A percentile compares a stretch with the other conserved stretches of the same genome.
Conservation (phyloP, 192 early-diverging fungal genomes). For the Mortierella alpina region DNA sequence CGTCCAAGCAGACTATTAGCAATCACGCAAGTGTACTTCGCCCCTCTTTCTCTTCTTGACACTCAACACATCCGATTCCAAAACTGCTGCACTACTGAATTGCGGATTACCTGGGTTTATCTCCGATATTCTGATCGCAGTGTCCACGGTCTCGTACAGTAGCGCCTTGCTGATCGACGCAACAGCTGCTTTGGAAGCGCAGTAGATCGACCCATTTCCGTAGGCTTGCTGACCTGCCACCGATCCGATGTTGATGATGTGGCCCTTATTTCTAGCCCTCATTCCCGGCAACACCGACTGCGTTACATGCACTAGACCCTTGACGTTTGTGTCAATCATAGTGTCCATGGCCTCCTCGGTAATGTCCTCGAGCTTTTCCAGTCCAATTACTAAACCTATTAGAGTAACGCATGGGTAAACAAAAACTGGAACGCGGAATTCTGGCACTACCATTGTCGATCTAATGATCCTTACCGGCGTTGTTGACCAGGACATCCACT, state of each 20-base stretch:
- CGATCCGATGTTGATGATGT: slow-evolving; percentile 88
- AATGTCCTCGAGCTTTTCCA: slow-evolving; percentile 73
- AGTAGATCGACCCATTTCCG: slow-evolving; percentile 81
- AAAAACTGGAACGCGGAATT: not conserved
- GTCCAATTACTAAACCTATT: slow-evolving; percentile 74
- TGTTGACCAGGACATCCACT: slow-evolving; percentile 90
- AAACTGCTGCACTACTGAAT: not conserved
- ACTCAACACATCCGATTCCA: not conserved
- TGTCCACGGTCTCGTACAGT: slow-evolving; percentile 78
- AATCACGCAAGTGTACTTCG: not conserved
- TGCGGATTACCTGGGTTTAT: slow-evolving; percentile 73
- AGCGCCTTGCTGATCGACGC: slow-evolving; percentile 83
- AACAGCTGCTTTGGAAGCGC: slow-evolving; percentile 86
- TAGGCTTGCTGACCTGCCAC: slow-evolving; percentile 81
- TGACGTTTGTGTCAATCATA: slow-evolving; percentile 93
- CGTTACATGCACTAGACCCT: slow-evolving; percentile 84
- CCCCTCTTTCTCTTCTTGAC: not conserved
- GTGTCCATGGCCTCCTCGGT: slow-evolving; percentile 73
- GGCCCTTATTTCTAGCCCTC: slow-evolving; percentile 73
- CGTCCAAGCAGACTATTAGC: not conserved
- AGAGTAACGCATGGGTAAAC: not conserved
- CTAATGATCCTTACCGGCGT: slow-evolving; percentile 67
- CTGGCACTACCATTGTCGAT: not conserved
- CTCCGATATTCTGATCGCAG: slow-evolving; percentile 77
- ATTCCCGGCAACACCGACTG: slow-evolving; percentile 84